Evolutionary conservation across 768 basidiomycete genomes (phyloP).

Genomic region (Lactarius tabidus): DNA sequence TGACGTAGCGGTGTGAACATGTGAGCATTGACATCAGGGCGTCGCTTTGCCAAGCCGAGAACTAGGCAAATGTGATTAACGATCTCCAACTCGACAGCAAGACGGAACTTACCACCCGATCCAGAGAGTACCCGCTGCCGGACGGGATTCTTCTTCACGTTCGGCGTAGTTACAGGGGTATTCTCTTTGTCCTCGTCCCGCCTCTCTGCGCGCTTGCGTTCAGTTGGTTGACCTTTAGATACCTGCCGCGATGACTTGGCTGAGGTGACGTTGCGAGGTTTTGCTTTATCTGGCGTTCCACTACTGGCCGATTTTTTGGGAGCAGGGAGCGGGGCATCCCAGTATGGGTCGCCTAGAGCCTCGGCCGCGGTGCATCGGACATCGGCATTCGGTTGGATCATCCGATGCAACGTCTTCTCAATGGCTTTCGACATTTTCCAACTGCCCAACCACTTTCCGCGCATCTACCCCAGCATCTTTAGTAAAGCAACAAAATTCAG

Average conservation of each 20-base stretch:
- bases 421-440: conserved; percentile 64
- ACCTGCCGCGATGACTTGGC: conserved; percentile 32
- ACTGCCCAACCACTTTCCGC: conserved; percentile 82
- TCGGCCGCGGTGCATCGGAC: conserved; percentile 66
- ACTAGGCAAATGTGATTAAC: conserved; percentile 2
- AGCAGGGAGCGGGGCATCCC: conserved; percentile 37
- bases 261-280: conserved; percentile 35
- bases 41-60: conserved; percentile 15
- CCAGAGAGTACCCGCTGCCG: conserved; percentile 17
- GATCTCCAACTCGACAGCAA: background rate
- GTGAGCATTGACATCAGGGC: conserved; percentile 14
- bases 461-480: conserved; percentile 40
- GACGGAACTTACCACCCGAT: conserved; percentile 11
- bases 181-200: conserved; percentile 39
- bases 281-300: conserved; percentile 31
- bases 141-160: conserved; percentile 2
- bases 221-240: conserved; percentile 25
- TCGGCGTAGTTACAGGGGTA: background rate
- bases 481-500: background rate
- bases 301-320: conserved; percentile 34
- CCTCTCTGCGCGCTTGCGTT: conserved; percentile 25
- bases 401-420: conserved; percentile 67
- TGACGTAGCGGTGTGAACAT: conserved; percentile 10
- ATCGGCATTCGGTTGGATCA: conserved; percentile 82
- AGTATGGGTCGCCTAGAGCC: conserved; percentile 64